Evolutionary conservation across 164 flowering plant species (phyloP).

Genomic region (Umbilicus rupestris): DNA sequence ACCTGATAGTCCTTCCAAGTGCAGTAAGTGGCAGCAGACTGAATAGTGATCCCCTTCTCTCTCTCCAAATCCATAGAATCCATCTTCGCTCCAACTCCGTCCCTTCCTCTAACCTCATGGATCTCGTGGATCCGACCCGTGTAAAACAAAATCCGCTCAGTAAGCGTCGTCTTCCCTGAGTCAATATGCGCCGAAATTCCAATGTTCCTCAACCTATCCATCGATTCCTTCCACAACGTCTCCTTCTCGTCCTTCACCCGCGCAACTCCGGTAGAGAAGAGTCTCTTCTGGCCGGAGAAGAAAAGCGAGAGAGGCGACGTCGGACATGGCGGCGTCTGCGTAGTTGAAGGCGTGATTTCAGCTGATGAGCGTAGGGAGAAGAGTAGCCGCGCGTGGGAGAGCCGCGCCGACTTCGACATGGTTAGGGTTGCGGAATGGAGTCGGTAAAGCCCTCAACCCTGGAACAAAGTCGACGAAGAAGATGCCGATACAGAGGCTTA

Average conservation of each 20-base stretch:
- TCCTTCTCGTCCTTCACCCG: conserved; percentile 60
- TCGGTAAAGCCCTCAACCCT: neutral
- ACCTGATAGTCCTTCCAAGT: conserved; percentile 94
- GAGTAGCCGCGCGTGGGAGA: conserved; percentile 43
- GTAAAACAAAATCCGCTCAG: conserved; percentile 78
- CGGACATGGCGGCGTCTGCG: conserved; percentile 10
- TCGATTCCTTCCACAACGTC: conserved; percentile 73
- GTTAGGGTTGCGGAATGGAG: conserved; percentile 9
- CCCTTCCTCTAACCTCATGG: conserved; percentile 90
- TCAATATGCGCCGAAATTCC: conserved; percentile 98
- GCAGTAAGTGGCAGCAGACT: conserved; percentile 97
- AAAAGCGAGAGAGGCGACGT: conserved; percentile 29
- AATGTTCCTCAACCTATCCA: conserved; percentile 74
- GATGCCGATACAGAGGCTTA: neutral
- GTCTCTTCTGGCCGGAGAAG: conserved; percentile 30
- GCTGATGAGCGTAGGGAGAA: conserved; percentile 25
- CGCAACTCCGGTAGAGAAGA: conserved; percentile 47
- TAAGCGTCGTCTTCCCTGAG: conserved; percentile 91
- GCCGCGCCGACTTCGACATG: conserved; percentile 40
- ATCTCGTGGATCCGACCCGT: conserved; percentile 94
- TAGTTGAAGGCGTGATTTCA: neutral
- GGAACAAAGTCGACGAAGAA: neutral
- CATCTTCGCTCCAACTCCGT: conserved; percentile 98
- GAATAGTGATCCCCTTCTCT: conserved; percentile 95
- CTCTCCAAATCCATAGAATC: conserved; percentile 99